A percentile compares a stretch with the other conserved stretches of the same genome.
phyloP scores from a whole-genome alignment of 2,329 filamentous ascomycete genomes.

The Pseudocercospora macadamiae region DNA sequence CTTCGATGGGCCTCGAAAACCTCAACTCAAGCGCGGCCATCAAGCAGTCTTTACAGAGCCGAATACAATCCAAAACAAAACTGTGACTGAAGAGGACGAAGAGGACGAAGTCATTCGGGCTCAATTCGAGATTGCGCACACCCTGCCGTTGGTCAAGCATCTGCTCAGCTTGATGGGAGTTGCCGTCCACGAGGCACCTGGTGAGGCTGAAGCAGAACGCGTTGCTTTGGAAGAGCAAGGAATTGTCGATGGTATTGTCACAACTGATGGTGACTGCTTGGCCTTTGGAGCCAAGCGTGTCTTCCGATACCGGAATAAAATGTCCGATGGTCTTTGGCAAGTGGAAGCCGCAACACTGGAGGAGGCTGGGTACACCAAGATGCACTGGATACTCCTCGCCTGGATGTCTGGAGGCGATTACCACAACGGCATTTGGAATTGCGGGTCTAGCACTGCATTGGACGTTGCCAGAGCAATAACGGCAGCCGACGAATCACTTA shows the following conservation, averaged over 20 bases:
- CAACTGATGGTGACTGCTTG: slow-evolving; percentile 4
- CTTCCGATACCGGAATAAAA: neutral
- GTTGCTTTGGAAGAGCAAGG: slow-evolving; percentile 4
- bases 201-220: slow-evolving; percentile 11
- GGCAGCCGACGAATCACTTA: neutral
- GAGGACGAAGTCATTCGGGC: neutral
- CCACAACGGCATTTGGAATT: neutral
- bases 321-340: neutral
- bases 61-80: too few species aligned
- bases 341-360: neutral
- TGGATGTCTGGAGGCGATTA: slow-evolving; percentile 5
- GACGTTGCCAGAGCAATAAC: neutral
- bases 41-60: neutral
- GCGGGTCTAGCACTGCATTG: neutral
- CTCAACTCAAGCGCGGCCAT: neutral
- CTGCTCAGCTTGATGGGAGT: neutral
- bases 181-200: neutral
- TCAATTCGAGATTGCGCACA: neutral
- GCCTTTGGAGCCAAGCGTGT: slow-evolving; percentile 3
- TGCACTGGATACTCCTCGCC: neutral
- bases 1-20: slow-evolving; percentile 7
- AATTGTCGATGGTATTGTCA: neutral
- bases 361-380: neutral
- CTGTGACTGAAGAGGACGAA: too few species aligned
- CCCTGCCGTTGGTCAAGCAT: neutral